Evolutionary conservation across 305 asterid genomes (phyloP).

Genomic region (Ilex paraguariensis): DNA sequence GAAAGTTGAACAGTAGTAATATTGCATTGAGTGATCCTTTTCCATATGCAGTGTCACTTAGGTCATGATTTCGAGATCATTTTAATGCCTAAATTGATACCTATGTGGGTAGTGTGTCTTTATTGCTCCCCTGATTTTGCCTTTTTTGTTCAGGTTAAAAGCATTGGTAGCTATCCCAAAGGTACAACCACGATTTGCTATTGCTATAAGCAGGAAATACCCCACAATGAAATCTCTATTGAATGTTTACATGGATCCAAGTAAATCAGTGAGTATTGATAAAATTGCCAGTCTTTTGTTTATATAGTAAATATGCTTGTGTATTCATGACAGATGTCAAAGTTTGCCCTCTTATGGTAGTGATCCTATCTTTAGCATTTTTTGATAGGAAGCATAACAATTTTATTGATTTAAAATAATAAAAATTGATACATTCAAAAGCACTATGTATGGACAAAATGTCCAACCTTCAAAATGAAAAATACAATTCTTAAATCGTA

Average conservation of each 20-base stretch:
- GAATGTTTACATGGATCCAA: conserved; percentile 81
- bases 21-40: background rate
- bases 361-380: no score
- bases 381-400: no score
- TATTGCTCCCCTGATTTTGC: background rate
- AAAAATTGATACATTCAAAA: no score
- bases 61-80: background rate
- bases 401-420: no score
- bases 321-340: background rate
- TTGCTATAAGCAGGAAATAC: conserved; percentile 88
- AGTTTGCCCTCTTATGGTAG: background rate
- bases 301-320: background rate
- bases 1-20: no score
- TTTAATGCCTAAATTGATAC: background rate
- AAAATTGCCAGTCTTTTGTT: background rate
- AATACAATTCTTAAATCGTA: background rate
- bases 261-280: conserved; percentile 58
- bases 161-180: conserved; percentile 83
- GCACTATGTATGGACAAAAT: no score
- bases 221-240: conserved; percentile 95
- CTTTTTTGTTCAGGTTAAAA: conserved; percentile 61
- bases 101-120: background rate
- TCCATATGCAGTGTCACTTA: background rate
- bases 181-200: conserved; percentile 91
- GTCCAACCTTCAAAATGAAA: no score